These are phyloP conservation scores for barrel medic (Medicago truncatula) DNA, from an alignment of 306 rosid genomes.

Conservation along the genomic window DNA sequence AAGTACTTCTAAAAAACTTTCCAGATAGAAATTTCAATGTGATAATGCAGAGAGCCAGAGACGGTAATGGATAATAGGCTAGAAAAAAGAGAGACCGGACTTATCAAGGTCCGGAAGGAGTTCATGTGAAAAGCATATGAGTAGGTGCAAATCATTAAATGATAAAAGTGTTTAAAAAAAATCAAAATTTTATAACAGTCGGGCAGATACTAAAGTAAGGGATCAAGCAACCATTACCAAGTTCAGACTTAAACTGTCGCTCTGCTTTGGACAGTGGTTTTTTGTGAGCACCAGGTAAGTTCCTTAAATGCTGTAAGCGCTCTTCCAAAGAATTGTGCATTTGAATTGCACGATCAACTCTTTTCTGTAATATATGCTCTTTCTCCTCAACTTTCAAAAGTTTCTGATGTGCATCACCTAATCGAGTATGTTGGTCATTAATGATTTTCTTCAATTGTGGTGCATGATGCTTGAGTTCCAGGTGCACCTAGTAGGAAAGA, in stretches of 20 bases:
- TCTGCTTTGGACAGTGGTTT: constrained; percentile 92
- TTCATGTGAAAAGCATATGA: constrained; percentile 21
- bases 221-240: constrained; percentile 66
- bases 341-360: constrained; percentile 62
- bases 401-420: constrained; percentile 62
- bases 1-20: constrained; percentile 4
- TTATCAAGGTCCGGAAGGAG: constrained; percentile 12
- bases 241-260: constrained; percentile 78
- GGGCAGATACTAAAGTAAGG: constrained; percentile 11
- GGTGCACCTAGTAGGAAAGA: constrained; percentile 63
- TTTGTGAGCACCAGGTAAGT: constrained; percentile 74
- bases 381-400: constrained; percentile 70
- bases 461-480: constrained; percentile 88
- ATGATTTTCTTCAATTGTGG: constrained; percentile 81
- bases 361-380: constrained; percentile 57
- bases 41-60: constrained; percentile 22
- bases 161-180: neutral
- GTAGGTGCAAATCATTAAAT: constrained; percentile 8
- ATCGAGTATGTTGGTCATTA: constrained; percentile 71
- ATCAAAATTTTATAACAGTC: constrained; percentile 12
- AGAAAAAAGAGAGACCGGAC: constrained; percentile 19
- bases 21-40: constrained; percentile 21
- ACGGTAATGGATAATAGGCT: neutral
- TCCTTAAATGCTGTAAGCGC: constrained; percentile 70
- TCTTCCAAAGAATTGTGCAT: constrained; percentile 72